phyloP scores from a whole-genome alignment of 345 rosid species.

The Boechera retrofracta region DNA sequence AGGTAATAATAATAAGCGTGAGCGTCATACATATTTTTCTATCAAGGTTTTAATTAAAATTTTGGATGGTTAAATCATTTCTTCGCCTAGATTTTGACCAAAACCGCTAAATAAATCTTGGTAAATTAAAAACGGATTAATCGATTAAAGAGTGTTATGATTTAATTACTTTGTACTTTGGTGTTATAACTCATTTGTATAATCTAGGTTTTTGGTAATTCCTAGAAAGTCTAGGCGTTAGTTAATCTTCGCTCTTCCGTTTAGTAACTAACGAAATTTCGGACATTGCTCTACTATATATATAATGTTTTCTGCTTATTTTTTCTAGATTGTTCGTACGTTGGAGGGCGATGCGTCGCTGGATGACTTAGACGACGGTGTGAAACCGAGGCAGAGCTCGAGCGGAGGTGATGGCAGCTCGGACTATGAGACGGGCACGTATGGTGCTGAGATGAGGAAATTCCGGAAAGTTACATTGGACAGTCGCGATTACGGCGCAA shows the following conservation, averaged over 20 bases:
- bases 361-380: conserved; percentile 73
- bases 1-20: conserved; percentile 54
- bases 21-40: neutral
- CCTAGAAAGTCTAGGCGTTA: conserved; percentile 10
- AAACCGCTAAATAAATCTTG: neutral
- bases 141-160: neutral
- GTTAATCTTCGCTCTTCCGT: neutral
- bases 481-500: conserved; percentile 71
- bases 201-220: too few species aligned
- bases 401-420: conserved; percentile 76
- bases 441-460: conserved; percentile 78
- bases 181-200: neutral
- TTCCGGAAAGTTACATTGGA: conserved; percentile 71
- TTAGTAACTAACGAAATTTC: neutral
- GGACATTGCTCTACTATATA: neutral
- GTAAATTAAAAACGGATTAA: neutral
- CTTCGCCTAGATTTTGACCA: neutral
- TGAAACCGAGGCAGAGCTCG: conserved; percentile 63
- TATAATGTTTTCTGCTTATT: neutral
- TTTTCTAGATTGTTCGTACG: conserved; percentile 76
- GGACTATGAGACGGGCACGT: conserved; percentile 74
- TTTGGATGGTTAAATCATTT: neutral
- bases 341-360: conserved; percentile 81
- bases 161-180: neutral
- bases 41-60: too few species aligned